A percentile compares a stretch with the other conserved stretches of the same genome.
These are phyloP conservation scores for Elaeis guineensis DNA, from an alignment of 176 grass and related monocot genomes.

Conservation along the genomic window DNA sequence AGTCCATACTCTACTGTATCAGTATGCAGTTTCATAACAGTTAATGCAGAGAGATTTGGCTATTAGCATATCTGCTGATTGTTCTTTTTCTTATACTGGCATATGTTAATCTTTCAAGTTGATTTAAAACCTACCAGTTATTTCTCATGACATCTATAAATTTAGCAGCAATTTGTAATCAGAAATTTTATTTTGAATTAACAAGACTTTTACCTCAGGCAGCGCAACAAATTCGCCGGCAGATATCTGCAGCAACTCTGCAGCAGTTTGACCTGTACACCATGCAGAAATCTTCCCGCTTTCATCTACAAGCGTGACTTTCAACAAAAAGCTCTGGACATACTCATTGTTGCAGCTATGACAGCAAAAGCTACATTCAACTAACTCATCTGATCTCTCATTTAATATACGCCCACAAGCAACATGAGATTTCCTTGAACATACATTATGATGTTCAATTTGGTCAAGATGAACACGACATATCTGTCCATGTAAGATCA, in stretches of 20 bases:
- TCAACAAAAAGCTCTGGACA: conserved; percentile 53
- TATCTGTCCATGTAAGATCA: conserved; percentile 45
- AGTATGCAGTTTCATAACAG: too few species aligned
- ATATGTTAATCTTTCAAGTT: too few species aligned
- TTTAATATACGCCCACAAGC: conserved; percentile 42
- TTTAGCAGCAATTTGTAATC: neutral
- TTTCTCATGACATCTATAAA: neutral
- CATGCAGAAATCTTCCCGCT: conserved; percentile 48
- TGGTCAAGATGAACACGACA: conserved; percentile 44
- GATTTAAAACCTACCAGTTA: neutral
- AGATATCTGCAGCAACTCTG: conserved; percentile 84
- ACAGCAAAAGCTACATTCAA: conserved; percentile 56
- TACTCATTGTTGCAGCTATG: conserved; percentile 33
- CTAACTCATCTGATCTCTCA: conserved; percentile 33
- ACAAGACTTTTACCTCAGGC: conserved; percentile 50
- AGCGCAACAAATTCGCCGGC: conserved; percentile 70
- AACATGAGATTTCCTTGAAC: conserved; percentile 46
- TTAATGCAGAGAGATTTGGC: too few species aligned
- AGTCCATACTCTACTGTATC: too few species aligned
- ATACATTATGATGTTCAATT: conserved; percentile 52
- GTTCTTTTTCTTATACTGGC: too few species aligned
- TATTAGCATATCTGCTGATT: too few species aligned
- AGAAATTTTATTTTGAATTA: neutral
- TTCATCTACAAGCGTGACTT: conserved; percentile 58
- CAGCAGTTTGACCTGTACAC: conserved; percentile 69